Base-by-base conservation (phyloP, 2,329 filamentous ascomycete species). In the Calonectria pteridis region DNA sequence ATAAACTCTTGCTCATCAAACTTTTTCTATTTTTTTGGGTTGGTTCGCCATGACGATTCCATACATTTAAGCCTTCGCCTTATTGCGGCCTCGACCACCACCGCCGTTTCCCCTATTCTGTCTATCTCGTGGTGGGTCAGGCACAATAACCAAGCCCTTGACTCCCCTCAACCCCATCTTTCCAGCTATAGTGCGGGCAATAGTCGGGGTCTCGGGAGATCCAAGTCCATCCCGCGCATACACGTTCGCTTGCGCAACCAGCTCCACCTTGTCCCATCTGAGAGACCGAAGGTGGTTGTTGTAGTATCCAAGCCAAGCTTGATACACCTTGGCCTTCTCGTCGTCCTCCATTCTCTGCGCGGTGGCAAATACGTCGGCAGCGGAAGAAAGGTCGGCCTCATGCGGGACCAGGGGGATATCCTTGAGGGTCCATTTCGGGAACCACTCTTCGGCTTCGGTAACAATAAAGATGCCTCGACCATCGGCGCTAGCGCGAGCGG, bases 391-490 rank as follows among this genome's bases (percentile, higher is more conserved):
- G 70, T 90, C 86, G 7, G 87, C 84, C 1, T 82, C 78, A 2
- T 87, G 86, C 7, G 86, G 80, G 43, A 88, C 80, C 72, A 94
- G 89, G 3, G 84, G 84, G 74, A 93, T 90, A 33, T 89, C 87
- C 76, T 88, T 88, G 35, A 90, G 83, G 4, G 88, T 87, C 78
- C 84, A 88, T 46, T 84, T 83, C 0, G 88, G 84, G 80, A 91
- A 91, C 75, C 84, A 84, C 0, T 84, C 76, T 78, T 94, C 92
- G 3, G 84, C 81, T 3, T 88, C 82, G 37, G 89, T 85, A 31
- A 93, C 81, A 64, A 94, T 84, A 37, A 93, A 85, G 81, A 92
- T 90, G 46, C 91, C 92, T 62, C 91, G 89, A 55, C 92, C 91
- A 37, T 89, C 87, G 67, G 91, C 92, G 62, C 90, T 89, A n/a